These are phyloP conservation scores for Friedmanniomyces simplex DNA, from an alignment of 495 filamentous ascomycete genomes.

Conservation along the genomic window DNA sequence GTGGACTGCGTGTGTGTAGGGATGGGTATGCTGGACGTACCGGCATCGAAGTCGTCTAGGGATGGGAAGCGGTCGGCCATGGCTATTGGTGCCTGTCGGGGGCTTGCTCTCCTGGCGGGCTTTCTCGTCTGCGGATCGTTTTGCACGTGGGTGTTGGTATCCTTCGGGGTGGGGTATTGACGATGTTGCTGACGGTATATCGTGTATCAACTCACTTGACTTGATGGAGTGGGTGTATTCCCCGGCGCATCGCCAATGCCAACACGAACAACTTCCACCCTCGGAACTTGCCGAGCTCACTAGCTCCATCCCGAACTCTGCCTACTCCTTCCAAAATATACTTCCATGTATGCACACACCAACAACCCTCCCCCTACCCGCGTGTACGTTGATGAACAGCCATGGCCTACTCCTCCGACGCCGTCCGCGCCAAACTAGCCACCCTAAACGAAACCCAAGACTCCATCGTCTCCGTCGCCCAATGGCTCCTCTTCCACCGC, in stretches of 20 bases:
- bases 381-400: not conserved
- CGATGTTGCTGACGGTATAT: too few relatives aligned
- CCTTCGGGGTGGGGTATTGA: too few relatives aligned
- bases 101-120: not conserved
- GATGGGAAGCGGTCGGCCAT: conserved; percentile 98
- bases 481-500: conserved; percentile 99
- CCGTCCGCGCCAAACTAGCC: conserved; percentile 85
- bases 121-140: not conserved
- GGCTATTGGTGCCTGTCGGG: not conserved
- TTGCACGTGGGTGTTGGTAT: too few relatives aligned
- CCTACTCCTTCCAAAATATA: too few relatives aligned
- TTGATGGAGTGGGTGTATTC: too few relatives aligned
- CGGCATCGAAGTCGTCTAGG: conserved; percentile 88
- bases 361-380: not conserved
- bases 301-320: too few relatives aligned
- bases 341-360: too few relatives aligned
- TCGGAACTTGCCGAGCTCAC: not conserved
- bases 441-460: conserved; percentile 93
- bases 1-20: conserved; percentile 10
- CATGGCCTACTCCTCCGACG: conserved; percentile 94
- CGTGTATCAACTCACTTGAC: too few relatives aligned
- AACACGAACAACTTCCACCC: not conserved
- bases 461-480: conserved; percentile 84
- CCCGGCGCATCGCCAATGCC: too few relatives aligned
- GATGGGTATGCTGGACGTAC: conserved; percentile 39